A percentile compares a stretch with the other conserved stretches of the same genome.
phyloP scores from a whole-genome alignment of 306 rosid species.

The Urtica urens region DNA sequence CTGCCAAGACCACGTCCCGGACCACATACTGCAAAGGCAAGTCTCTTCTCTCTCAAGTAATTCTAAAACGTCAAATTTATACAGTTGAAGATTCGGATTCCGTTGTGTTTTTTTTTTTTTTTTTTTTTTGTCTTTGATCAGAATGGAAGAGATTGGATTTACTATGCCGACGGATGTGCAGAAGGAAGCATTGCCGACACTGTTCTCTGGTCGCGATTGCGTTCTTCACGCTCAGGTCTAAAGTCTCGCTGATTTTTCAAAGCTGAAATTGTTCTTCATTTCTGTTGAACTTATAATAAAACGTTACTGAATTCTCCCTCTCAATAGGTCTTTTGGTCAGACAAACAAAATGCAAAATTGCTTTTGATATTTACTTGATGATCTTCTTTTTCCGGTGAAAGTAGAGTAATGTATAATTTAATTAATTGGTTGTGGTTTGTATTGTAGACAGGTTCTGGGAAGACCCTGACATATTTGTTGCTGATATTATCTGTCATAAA shows the following conservation, averaged over 20 bases:
- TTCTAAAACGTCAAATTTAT: not conserved
- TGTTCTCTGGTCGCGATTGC: slow-evolving; percentile 65
- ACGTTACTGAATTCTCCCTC: no score
- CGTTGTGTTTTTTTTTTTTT: not conserved
- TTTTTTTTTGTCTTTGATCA: slow-evolving; percentile 14
- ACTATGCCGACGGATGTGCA: slow-evolving; percentile 61
- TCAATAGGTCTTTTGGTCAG: no score
- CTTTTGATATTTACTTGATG: no score
- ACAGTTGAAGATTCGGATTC: not conserved
- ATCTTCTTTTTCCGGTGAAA: not conserved
- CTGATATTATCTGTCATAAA: slow-evolving; percentile 51
- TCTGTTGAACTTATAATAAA: not conserved
- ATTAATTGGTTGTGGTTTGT: slow-evolving; percentile 15
- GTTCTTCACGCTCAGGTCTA: slow-evolving; percentile 90
- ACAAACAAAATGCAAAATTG: no score
- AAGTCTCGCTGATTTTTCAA: slow-evolving; percentile 8
- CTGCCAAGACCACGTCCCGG: slow-evolving; percentile 51
- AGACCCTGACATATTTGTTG: slow-evolving; percentile 82
- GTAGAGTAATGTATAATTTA: not conserved
- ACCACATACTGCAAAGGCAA: slow-evolving; percentile 45
- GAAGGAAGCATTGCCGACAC: slow-evolving; percentile 51
- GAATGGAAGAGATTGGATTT: slow-evolving; percentile 80
- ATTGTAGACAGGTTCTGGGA: slow-evolving; percentile 95
- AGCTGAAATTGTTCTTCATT: not conserved
- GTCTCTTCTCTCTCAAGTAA: not conserved